These are phyloP conservation scores for Trifolium repens DNA, from an alignment of 306 rosid genomes.

Conservation along the genomic window DNA sequence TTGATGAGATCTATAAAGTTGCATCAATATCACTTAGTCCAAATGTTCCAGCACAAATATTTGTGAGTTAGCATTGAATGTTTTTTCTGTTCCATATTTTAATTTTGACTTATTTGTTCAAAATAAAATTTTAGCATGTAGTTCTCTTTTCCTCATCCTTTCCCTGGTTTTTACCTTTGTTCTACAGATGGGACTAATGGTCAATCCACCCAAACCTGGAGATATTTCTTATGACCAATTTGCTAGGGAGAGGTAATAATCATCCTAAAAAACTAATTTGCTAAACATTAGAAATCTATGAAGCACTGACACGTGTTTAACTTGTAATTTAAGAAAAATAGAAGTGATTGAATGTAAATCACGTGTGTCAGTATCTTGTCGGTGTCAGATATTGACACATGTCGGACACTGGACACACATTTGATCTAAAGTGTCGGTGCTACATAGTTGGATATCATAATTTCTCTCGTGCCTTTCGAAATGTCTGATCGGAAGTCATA, in stretches of 20 bases:
- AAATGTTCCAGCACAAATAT: conserved; percentile 98
- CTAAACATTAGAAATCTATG: conserved; percentile 22
- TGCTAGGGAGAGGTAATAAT: conserved; percentile 83
- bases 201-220: conserved; percentile 92
- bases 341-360: neutral
- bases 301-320: neutral
- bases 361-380: neutral
- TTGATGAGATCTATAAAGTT: conserved; percentile 94
- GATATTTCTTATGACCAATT: conserved; percentile 90
- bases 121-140: conserved; percentile 22
- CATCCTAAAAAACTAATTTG: conserved; percentile 29
- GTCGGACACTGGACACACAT: neutral
- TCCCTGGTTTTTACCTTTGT: conserved; percentile 37
- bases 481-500: neutral
- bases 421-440: neutral
- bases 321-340: conserved; percentile 4
- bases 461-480: conserved; percentile 26
- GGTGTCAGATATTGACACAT: neutral
- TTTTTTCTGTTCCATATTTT: conserved; percentile 33
- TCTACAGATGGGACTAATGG: conserved; percentile 94
- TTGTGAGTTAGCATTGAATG: conserved; percentile 69
- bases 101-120: conserved; percentile 26
- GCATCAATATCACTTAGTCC: conserved; percentile 93
- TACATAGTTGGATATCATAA: neutral
- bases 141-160: conserved; percentile 31